Evolutionary conservation across 129 eudicot species (phyloP).

Genomic region (Flaveria robusta): DNA sequence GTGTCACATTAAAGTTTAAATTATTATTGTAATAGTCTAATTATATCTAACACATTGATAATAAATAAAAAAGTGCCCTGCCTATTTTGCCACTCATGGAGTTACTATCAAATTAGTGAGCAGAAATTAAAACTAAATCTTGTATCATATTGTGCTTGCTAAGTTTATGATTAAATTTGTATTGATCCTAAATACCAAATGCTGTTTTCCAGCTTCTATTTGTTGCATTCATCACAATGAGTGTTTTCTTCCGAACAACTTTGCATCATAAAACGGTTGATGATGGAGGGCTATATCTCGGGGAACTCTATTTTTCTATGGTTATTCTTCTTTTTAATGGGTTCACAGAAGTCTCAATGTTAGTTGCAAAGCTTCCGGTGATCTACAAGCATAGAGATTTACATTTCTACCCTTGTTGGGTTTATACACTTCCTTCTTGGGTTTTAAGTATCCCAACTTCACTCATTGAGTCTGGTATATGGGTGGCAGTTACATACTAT

Average conservation of each 20-base stretch:
- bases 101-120: conserved; percentile 1
- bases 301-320: conserved; percentile 89
- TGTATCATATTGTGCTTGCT: conserved; percentile 1
- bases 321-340: conserved; percentile 96
- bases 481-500: conserved; percentile 90
- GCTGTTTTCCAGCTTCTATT: conserved; percentile 70
- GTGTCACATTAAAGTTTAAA: background rate
- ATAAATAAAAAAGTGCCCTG: background rate
- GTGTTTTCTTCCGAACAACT: conserved; percentile 84
- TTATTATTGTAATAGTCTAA: background rate
- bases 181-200: conserved; percentile 25
- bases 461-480: conserved; percentile 84
- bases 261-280: conserved; percentile 80
- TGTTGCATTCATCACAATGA: conserved; percentile 91
- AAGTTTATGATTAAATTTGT: conserved; percentile 16
- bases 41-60: background rate
- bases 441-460: conserved; percentile 88
- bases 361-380: conserved; percentile 88
- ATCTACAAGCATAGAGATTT: conserved; percentile 96
- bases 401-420: conserved; percentile 96
- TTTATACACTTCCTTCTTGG: conserved; percentile 95
- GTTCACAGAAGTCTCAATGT: conserved; percentile 95
- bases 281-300: conserved; percentile 88
- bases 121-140: conserved; percentile 1
- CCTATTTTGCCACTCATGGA: background rate